A percentile compares a stretch with the other conserved stretches of the same genome.
Conservation (phyloP, 495 filamentous ascomycete species). For the Platismatia glauca region DNA sequence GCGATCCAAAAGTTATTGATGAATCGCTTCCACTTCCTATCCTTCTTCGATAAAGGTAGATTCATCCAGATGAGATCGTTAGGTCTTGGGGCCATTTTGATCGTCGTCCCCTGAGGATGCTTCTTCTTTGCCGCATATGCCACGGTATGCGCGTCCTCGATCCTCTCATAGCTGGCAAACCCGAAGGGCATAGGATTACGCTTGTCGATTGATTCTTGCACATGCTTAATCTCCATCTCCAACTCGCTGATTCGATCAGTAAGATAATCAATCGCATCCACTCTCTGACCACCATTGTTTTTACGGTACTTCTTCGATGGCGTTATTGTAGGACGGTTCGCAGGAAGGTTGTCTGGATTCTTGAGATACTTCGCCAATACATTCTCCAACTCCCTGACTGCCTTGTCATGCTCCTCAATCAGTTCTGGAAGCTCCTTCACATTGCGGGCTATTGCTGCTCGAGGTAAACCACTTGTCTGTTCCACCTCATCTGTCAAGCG, state of each 20-base stretch:
- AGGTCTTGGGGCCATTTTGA: conserved; percentile 73
- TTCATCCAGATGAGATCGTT: conserved; percentile 97
- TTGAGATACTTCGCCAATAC: conserved; percentile 83
- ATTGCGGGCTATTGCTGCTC: conserved; percentile 79
- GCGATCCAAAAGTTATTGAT: conserved; percentile 77
- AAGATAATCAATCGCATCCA: conserved; percentile 92
- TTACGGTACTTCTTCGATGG: conserved; percentile 61
- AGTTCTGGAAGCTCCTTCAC: conserved; percentile 78
- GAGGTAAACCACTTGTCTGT: conserved; percentile 64
- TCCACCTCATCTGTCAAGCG: conserved; percentile 66
- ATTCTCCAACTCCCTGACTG: conserved; percentile 72
- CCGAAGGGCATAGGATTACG: conserved; percentile 83
- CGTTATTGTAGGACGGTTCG: conserved; percentile 66
- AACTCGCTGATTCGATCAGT: conserved; percentile 74
- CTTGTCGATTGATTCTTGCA: conserved; percentile 71
- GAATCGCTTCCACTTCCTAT: conserved; percentile 61
- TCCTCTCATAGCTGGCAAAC: conserved; percentile 85
- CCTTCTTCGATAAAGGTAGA: conserved; percentile 55
- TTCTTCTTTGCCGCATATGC: conserved; percentile 73
- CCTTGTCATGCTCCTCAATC: conserved; percentile 73
- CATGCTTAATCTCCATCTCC: conserved; percentile 75
- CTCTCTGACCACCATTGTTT: conserved; percentile 40
- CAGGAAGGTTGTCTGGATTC: conserved; percentile 71
- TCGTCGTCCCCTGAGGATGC: conserved; percentile 68
- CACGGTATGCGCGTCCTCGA: conserved; percentile 78